phyloP scores from a whole-genome alignment of 371 early-diverging fungal genomes.

The Mucor lusitanicus region DNA sequence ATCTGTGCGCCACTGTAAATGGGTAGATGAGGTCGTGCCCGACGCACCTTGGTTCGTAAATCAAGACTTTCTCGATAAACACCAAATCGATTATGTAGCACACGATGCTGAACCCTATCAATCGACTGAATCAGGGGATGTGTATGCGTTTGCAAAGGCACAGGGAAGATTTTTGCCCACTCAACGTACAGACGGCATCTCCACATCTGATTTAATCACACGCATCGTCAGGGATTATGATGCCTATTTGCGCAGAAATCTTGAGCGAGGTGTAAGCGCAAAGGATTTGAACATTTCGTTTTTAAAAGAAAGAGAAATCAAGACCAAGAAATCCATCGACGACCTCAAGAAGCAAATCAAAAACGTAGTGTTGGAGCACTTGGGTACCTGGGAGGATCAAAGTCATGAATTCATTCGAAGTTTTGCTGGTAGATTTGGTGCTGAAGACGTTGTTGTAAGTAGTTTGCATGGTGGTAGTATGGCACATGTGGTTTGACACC shows the following conservation, averaged over 20 bases:
- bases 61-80: slow-evolving; percentile 86
- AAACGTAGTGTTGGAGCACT: slow-evolving; percentile 61
- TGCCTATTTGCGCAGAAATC: slow-evolving; percentile 88
- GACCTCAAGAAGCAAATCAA: slow-evolving; percentile 70
- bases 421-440: slow-evolving; percentile 71
- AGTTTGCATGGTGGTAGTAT: neutral
- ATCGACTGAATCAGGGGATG: slow-evolving; percentile 83
- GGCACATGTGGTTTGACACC: neutral
- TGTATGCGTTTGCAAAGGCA: slow-evolving; percentile 92
- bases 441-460: slow-evolving; percentile 54
- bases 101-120: slow-evolving; percentile 97
- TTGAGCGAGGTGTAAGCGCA: slow-evolving; percentile 89
- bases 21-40: slow-evolving; percentile 94
- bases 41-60: slow-evolving; percentile 92
- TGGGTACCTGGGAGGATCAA: slow-evolving; percentile 70
- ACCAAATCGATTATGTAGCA: slow-evolving; percentile 95
- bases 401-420: slow-evolving; percentile 72
- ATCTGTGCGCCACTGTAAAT: slow-evolving; percentile 91
- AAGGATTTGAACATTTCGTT: slow-evolving; percentile 92
- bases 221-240: slow-evolving; percentile 96
- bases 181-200: slow-evolving; percentile 92
- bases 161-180: slow-evolving; percentile 91
- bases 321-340: slow-evolving; percentile 73
- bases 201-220: slow-evolving; percentile 95
- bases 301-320: slow-evolving; percentile 79